Conservation (phyloP, 2,329 filamentous ascomycete genomes). For the Lachnellula subtilissima region DNA sequence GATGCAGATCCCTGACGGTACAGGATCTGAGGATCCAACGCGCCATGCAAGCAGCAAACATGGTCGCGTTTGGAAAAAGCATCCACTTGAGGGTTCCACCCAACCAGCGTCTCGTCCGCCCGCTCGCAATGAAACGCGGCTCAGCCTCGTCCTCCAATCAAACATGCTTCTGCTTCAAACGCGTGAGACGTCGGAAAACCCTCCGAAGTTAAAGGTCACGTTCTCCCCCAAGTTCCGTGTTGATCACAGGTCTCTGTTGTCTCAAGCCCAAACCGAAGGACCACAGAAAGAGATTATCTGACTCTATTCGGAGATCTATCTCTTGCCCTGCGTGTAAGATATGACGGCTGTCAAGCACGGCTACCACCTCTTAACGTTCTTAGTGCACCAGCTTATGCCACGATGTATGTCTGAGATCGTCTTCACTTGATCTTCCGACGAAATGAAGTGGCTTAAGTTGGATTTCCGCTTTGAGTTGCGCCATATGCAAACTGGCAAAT, state of each 20-base stretch:
- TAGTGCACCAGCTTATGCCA: neutral
- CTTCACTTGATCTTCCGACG: neutral
- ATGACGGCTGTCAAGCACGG: neutral
- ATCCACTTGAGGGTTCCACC: slow-evolving; percentile 11
- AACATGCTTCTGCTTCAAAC: slow-evolving; percentile 4
- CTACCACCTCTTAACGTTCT: neutral
- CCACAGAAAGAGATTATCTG: slow-evolving; percentile 4
- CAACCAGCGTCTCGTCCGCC: slow-evolving; percentile 10
- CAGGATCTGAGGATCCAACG: slow-evolving; percentile 12
- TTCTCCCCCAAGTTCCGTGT: slow-evolving; percentile 11
- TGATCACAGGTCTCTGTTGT: slow-evolving; percentile 10
- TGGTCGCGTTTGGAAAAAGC: slow-evolving; percentile 21
- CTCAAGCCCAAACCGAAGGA: slow-evolving; percentile 4
- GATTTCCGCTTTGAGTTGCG: neutral
- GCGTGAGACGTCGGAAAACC: slow-evolving; percentile 1
- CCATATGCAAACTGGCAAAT: neutral
- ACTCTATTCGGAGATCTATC: neutral
- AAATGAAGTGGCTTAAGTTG: neutral
- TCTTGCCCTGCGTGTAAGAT: neutral
- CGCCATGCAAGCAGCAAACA: slow-evolving; percentile 14
- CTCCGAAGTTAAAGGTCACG: slow-evolving; percentile 10
- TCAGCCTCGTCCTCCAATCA: slow-evolving; percentile 13
- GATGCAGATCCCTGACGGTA: slow-evolving; percentile 4
- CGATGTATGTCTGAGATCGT: too few species aligned
- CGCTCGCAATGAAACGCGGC: slow-evolving; percentile 14